A percentile compares a stretch with the other conserved stretches of the same genome.
phyloP scores from a whole-genome alignment of 768 basidiomycete species.

The Auricularia cornea region DNA sequence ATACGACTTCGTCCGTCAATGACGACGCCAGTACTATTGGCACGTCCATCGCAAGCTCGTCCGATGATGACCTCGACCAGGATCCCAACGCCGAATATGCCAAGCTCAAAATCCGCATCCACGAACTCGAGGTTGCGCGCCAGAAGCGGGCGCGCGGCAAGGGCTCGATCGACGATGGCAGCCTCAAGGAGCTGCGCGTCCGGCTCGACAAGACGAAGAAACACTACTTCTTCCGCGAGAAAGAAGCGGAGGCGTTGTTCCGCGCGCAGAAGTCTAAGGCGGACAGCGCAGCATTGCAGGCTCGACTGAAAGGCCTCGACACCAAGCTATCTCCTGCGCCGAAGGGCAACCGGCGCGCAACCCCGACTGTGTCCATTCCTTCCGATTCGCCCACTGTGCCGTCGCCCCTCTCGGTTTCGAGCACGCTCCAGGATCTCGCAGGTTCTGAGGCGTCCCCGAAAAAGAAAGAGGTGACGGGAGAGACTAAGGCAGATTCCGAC shows the following conservation, averaged over 20 bases:
- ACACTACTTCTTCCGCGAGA: slow-evolving; percentile 65
- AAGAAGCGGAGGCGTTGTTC: slow-evolving; percentile 55
- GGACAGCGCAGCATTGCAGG: slow-evolving; percentile 25
- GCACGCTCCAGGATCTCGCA: not conserved
- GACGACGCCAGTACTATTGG: not conserved
- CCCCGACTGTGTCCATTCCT: not conserved
- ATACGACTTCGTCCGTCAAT: not conserved
- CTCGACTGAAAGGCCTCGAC: slow-evolving; percentile 14
- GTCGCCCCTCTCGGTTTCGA: not conserved
- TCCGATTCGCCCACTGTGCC: slow-evolving; percentile 4
- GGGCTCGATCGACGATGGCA: slow-evolving; percentile 19
- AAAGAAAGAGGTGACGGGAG: no score
- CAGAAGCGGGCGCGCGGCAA: slow-evolving; percentile 11
- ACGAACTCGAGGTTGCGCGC: slow-evolving; percentile 33
- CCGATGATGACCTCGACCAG: slow-evolving; percentile 25
- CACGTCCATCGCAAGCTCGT: not conserved
- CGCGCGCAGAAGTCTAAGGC: slow-evolving; percentile 43
- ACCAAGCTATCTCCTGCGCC: not conserved
- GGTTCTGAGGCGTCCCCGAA: no score
- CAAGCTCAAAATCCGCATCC: slow-evolving; percentile 48
- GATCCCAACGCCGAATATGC: slow-evolving; percentile 60
- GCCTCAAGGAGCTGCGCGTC: slow-evolving; percentile 33
- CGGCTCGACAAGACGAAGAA: slow-evolving; percentile 40
- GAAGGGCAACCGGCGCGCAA: not conserved
- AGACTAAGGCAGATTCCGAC: slow-evolving; percentile 48